Conservation (phyloP, 331 rosid species). For the Erythrophleum ivorense region DNA sequence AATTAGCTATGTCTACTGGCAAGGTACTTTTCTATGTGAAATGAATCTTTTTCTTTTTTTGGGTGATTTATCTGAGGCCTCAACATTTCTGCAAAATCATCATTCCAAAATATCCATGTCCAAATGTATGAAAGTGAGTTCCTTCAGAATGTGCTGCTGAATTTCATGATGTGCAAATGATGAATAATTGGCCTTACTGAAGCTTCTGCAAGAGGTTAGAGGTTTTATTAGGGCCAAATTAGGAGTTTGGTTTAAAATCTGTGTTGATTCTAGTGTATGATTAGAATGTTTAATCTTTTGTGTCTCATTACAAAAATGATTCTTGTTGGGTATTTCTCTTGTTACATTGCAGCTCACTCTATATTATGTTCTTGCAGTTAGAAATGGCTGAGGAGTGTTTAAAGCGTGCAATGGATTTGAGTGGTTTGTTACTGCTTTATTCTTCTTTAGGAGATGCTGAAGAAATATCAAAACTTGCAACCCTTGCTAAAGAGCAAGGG, state of each 20-base stretch:
- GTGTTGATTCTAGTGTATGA: constrained; percentile 22
- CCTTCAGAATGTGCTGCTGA: constrained; percentile 11
- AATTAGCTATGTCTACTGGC: constrained; percentile 93
- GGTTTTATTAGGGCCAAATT: constrained; percentile 27
- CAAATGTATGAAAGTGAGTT: constrained; percentile 25
- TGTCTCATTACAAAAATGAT: constrained; percentile 26
- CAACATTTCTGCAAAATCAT: constrained; percentile 1
- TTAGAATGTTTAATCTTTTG: constrained; percentile 24
- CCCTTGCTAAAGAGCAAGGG: constrained; percentile 97
- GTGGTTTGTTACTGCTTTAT: constrained; percentile 92
- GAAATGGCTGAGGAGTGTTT: constrained; percentile 99
- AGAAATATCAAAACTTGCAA: constrained; percentile 85
- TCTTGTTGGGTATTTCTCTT: constrained; percentile 20
- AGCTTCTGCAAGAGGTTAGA: constrained; percentile 20
- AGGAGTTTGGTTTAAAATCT: constrained; percentile 7
- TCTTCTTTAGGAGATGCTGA: constrained; percentile 98
- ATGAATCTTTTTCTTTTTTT: neutral
- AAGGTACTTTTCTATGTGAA: constrained; percentile 56
- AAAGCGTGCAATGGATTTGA: constrained; percentile 89
- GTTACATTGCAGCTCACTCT: constrained; percentile 43
- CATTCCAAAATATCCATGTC: constrained; percentile 16
- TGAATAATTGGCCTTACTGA: neutral
- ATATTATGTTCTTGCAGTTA: constrained; percentile 67
- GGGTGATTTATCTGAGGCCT: constrained; percentile 24
- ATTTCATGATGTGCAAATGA: constrained; percentile 15